Conservation (phyloP, 2,329 filamentous ascomycete genomes). For the Sporothrix schenckii region DNA sequence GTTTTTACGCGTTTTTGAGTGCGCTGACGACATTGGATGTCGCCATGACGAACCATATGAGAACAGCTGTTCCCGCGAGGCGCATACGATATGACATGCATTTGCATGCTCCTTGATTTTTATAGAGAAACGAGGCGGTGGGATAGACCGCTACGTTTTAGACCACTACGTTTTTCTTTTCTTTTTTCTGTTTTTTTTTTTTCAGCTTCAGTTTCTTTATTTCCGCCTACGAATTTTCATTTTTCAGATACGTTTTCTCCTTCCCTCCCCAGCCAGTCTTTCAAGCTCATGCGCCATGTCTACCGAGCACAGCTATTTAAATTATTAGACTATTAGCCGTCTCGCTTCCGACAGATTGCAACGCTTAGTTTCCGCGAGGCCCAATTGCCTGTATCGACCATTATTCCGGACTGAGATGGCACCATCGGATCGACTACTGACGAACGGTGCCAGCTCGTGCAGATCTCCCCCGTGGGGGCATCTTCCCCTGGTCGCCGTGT, state of each 20-base stretch:
- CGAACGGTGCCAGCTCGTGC: slow-evolving; percentile 15
- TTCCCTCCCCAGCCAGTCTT: neutral
- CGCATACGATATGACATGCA: neutral
- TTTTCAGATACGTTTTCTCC: neutral
- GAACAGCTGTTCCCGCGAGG: neutral
- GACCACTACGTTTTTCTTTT: neutral
- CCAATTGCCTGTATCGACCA: neutral
- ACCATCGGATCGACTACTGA: slow-evolving; percentile 29
- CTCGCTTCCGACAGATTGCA: neutral
- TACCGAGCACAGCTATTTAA: no score
- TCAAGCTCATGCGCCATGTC: no score
- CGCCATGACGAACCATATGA: slow-evolving; percentile 22
- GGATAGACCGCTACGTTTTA: neutral
- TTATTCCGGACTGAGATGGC: neutral
- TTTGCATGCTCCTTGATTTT: neutral
- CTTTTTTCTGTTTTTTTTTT: neutral
- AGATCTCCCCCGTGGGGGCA: slow-evolving; percentile 22
- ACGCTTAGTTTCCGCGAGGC: neutral
- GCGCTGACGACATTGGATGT: slow-evolving; percentile 29
- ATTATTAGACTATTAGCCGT: no score
- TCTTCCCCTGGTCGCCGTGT: neutral
- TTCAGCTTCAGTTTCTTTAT: neutral
- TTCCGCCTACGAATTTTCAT: neutral
- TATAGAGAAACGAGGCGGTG: neutral
- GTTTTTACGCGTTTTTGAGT: neutral